Percentiles rank a stretch among this genome's conserved stretches.
Evolutionary conservation across 345 rosid species (phyloP).

Genomic region (Heritiera fomes): DNA sequence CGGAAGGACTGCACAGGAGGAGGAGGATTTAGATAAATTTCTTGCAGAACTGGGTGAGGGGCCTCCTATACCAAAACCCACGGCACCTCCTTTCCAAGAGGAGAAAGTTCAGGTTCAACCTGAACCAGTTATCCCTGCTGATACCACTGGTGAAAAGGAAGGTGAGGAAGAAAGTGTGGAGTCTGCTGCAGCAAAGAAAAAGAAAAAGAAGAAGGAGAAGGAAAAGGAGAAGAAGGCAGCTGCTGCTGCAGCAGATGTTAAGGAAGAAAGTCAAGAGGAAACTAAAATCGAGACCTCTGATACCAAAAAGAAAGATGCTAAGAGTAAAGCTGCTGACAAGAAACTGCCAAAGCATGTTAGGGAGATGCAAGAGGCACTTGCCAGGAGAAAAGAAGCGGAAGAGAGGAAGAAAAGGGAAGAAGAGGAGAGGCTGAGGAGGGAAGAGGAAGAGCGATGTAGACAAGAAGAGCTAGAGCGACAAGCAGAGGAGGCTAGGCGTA

Average conservation of each 20-base stretch:
- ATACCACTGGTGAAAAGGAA: slow-evolving; percentile 55
- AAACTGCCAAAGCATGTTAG: slow-evolving; percentile 91
- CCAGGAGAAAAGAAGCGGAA: slow-evolving; percentile 75
- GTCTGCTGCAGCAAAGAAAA: slow-evolving; percentile 92
- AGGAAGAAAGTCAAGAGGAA: slow-evolving; percentile 56
- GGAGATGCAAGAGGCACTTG: slow-evolving; percentile 94
- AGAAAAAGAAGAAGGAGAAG: slow-evolving; percentile 85
- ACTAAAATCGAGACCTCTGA: slow-evolving; percentile 47
- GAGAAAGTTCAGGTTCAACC: slow-evolving; percentile 52
- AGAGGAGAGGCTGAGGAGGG: slow-evolving; percentile 83
- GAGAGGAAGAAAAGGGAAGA: slow-evolving; percentile 83
- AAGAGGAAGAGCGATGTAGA: slow-evolving; percentile 81
- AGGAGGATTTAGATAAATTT: slow-evolving; percentile 91
- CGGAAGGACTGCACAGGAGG: slow-evolving; percentile 90
- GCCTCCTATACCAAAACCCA: slow-evolving; percentile 41
- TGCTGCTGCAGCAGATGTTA: slow-evolving; percentile 38
- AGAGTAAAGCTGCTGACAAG: slow-evolving; percentile 81
- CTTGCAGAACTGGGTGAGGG: slow-evolving; percentile 85
- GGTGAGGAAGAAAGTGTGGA: slow-evolving; percentile 69
- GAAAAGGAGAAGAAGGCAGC: slow-evolving; percentile 66
- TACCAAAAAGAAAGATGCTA: slow-evolving; percentile 67
- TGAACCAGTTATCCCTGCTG: slow-evolving; percentile 41
- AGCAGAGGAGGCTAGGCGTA: slow-evolving; percentile 93
- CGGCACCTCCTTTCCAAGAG: slow-evolving; percentile 43
- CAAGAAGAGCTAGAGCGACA: slow-evolving; percentile 87